Percentiles rank a stretch among this genome's conserved stretches.
phyloP scores from a whole-genome alignment of 139 green algal genomes.

The Penium margaritaceum region DNA sequence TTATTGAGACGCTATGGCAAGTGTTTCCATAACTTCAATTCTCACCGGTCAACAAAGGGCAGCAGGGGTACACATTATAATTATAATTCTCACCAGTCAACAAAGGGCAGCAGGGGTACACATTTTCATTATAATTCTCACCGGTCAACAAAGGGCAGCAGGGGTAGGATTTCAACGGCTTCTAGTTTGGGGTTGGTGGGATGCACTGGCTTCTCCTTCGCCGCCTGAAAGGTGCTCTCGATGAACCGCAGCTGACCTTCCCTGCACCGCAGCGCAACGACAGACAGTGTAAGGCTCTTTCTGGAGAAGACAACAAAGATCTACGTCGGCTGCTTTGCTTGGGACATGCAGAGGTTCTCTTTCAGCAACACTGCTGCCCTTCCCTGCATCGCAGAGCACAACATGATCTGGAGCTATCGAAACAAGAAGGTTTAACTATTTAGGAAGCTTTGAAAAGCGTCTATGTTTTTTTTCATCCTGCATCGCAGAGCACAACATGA shows the following conservation, averaged over 20 bases:
- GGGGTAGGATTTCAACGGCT: conserved; percentile 16
- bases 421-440: neutral
- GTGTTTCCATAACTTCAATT: too few relatives aligned
- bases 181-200: conserved; percentile 12
- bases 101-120: too few relatives aligned
- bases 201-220: conserved; percentile 7
- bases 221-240: conserved; percentile 4
- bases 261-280: neutral
- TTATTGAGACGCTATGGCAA: too few relatives aligned
- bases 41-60: too few relatives aligned
- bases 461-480: too few relatives aligned
- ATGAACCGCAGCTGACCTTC: conserved; percentile 8
- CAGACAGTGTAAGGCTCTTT: neutral
- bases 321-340: neutral
- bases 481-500: too few relatives aligned
- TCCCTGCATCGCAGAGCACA: neutral
- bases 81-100: too few relatives aligned
- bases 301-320: neutral
- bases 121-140: too few relatives aligned
- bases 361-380: too few relatives aligned
- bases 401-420: neutral
- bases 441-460: neutral
- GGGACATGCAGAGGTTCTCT: too few relatives aligned
- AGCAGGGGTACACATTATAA: too few relatives aligned
- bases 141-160: conserved; percentile 16